Percentiles rank a stretch among this genome's conserved stretches.
These are phyloP conservation scores for Thermoascus crustaceus DNA, from an alignment of 2,329 filamentous ascomycete genomes.

Conservation along the genomic window DNA sequence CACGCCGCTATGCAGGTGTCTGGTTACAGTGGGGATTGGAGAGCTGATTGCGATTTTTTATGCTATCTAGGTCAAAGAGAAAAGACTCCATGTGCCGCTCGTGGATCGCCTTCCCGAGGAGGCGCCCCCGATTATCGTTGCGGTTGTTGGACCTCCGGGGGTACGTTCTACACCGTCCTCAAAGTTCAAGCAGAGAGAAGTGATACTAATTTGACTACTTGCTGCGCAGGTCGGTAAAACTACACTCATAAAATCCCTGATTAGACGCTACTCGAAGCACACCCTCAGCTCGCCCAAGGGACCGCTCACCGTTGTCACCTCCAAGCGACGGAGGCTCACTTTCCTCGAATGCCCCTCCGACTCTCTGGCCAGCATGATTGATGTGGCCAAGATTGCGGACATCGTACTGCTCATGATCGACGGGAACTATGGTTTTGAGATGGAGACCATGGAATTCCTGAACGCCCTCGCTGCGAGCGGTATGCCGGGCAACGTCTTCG, in stretches of 20 bases:
- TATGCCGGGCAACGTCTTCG: constrained; percentile 98
- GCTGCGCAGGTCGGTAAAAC: constrained; percentile 64
- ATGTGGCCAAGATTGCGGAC: constrained; percentile 93
- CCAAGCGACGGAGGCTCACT: constrained; percentile 87
- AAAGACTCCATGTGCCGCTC: constrained; percentile 88
- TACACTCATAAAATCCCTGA: constrained; percentile 86
- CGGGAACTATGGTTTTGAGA: constrained; percentile 97
- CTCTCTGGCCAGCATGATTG: constrained; percentile 91
- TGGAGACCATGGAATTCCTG: constrained; percentile 99
- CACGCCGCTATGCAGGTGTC: too few relatives aligned
- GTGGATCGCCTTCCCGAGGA: constrained; percentile 94
- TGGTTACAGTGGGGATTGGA: neutral
- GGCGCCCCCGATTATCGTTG: constrained; percentile 83
- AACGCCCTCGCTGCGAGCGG: constrained; percentile 88
- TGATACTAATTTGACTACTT: constrained; percentile 6
- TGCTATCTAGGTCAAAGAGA: constrained; percentile 70
- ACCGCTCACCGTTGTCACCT: constrained; percentile 91
- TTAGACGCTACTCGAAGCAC: constrained; percentile 92
- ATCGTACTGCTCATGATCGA: constrained; percentile 98
- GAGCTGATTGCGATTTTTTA: constrained; percentile 1
- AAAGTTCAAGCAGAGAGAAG: neutral
- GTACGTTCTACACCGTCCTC: constrained; percentile 41
- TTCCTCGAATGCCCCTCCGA: constrained; percentile 95
- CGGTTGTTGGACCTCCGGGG: constrained; percentile 89
- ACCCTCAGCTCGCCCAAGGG: constrained; percentile 82